These are phyloP conservation scores for Trichaptum fuscoviolaceum DNA, from an alignment of 768 basidiomycete species.

Conservation along the genomic window DNA sequence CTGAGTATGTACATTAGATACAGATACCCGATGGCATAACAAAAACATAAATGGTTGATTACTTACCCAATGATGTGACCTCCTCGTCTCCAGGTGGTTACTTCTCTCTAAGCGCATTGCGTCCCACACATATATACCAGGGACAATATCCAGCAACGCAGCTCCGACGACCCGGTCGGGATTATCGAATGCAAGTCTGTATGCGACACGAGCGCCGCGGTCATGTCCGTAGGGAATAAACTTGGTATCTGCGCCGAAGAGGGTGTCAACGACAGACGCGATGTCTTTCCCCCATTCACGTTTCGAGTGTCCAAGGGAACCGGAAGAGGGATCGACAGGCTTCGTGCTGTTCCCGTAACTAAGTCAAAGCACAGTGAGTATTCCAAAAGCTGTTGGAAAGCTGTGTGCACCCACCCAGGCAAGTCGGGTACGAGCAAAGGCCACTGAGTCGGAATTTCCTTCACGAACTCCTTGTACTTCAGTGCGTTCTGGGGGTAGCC, in stretches of 20 bases:
- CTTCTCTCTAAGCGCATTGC: conserved; percentile 12
- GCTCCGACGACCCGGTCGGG: conserved; percentile 15
- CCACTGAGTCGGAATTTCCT: conserved; percentile 8
- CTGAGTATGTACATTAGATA: conserved; percentile 2
- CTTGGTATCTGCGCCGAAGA: conserved; percentile 7
- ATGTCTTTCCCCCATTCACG: conserved; percentile 16
- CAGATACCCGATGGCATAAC: not conserved
- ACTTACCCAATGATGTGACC: conserved; percentile 15
- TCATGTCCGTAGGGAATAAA: conserved; percentile 17
- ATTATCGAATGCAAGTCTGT: conserved; percentile 15
- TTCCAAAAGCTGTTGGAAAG: not conserved
- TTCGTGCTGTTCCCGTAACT: conserved; percentile 16
- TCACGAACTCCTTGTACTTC: conserved; percentile 15
- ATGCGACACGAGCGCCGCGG: conserved; percentile 16
- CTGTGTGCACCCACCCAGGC: conserved; percentile 12
- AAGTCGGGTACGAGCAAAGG: conserved; percentile 16
- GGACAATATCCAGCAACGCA: conserved; percentile 17
- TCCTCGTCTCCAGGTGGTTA: conserved; percentile 13
- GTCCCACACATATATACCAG: conserved; percentile 14
- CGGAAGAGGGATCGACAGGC: conserved; percentile 8
- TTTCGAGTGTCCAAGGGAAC: conserved; percentile 13
- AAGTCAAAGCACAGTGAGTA: not conserved
- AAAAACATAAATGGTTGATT: not conserved
- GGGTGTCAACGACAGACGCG: conserved; percentile 10
- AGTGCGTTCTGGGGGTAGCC: conserved; percentile 19